phyloP scores from a whole-genome alignment of 2,329 filamentous ascomycete species.

The Beauveria asiatica region DNA sequence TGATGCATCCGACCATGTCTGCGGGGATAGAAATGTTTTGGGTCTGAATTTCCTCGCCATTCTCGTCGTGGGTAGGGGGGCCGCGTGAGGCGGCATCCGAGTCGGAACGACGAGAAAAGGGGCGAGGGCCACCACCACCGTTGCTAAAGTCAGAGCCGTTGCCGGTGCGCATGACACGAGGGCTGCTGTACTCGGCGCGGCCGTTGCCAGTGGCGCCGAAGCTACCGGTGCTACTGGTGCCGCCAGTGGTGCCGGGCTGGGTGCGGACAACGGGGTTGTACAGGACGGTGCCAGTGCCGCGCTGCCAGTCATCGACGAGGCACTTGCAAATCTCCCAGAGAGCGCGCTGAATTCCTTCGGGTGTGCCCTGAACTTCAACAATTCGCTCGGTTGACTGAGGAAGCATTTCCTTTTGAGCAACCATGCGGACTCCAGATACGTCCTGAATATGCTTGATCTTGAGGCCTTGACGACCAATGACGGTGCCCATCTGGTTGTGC shows the following conservation, averaged over 20 bases:
- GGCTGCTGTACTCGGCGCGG: slow-evolving; percentile 46
- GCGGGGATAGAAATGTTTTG: slow-evolving; percentile 99
- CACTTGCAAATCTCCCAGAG: slow-evolving; percentile 99
- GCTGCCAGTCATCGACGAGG: slow-evolving; percentile 94
- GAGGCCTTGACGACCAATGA: slow-evolving; percentile 90
- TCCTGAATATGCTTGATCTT: slow-evolving; percentile 99
- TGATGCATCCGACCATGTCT: slow-evolving; percentile 99
- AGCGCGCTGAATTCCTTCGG: slow-evolving; percentile 90
- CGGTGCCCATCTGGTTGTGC: slow-evolving; percentile 99
- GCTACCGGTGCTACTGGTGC: slow-evolving; percentile 36
- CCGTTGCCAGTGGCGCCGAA: slow-evolving; percentile 31
- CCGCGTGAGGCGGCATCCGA: slow-evolving; percentile 73
- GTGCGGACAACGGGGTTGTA: slow-evolving; percentile 96
- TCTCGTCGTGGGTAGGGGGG: slow-evolving; percentile 84
- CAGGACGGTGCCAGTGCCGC: slow-evolving; percentile 90
- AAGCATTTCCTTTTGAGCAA: slow-evolving; percentile 99
- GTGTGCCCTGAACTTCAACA: slow-evolving; percentile 91
- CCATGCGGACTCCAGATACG: slow-evolving; percentile 93
- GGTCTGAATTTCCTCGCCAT: slow-evolving; percentile 94
- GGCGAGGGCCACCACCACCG: slow-evolving; percentile 42
- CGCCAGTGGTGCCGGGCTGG: slow-evolving; percentile 45
- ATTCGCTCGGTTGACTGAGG: slow-evolving; percentile 97
- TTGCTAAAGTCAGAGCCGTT: slow-evolving; percentile 98
- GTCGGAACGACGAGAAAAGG: slow-evolving; percentile 72
- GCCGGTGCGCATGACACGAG: slow-evolving; percentile 85